Evolutionary conservation across 164 flowering plant genomes (phyloP).

Genomic region (Houttuynia cordata): DNA sequence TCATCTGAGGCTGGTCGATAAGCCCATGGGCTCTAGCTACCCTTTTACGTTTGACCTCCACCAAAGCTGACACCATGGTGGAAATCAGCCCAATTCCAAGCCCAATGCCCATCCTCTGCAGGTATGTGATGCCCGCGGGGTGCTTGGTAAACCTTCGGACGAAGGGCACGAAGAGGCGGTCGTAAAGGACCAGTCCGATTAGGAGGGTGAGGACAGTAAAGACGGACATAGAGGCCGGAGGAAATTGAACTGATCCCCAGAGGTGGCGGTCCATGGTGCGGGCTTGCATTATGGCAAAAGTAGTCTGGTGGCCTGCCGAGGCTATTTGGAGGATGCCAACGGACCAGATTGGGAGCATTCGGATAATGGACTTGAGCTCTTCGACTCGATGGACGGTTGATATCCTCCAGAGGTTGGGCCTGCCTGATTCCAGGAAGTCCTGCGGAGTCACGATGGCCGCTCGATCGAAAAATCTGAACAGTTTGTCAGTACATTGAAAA

Average conservation of each 20-base stretch:
- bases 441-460: constrained; percentile 11
- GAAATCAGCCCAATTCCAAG: constrained; percentile 27
- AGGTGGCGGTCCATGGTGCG: constrained; percentile 18
- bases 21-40: constrained; percentile 30
- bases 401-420: constrained; percentile 13
- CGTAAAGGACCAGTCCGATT: constrained; percentile 4
- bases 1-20: constrained; percentile 26
- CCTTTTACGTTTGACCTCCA: constrained; percentile 38
- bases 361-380: constrained; percentile 15
- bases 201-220: constrained; percentile 12
- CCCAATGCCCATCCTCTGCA: constrained; percentile 27
- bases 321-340: constrained; percentile 8
- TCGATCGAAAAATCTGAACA: constrained; percentile 8
- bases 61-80: constrained; percentile 23
- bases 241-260: constrained; percentile 10
- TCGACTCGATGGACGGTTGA: constrained; percentile 17
- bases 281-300: constrained; percentile 15
- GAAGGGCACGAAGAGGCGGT: constrained; percentile 10
- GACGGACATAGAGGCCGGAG: constrained; percentile 12
- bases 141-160: constrained; percentile 3
- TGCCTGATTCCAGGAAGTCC: background rate
- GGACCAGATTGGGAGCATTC: constrained; percentile 16
- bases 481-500: too few species aligned
- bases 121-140: constrained; percentile 5
- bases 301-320: constrained; percentile 9